A percentile compares a stretch with the other conserved stretches of the same genome.
phyloP scores from a whole-genome alignment of 176 grass and related monocot genomes.

The Aegilops sharonensis region DNA sequence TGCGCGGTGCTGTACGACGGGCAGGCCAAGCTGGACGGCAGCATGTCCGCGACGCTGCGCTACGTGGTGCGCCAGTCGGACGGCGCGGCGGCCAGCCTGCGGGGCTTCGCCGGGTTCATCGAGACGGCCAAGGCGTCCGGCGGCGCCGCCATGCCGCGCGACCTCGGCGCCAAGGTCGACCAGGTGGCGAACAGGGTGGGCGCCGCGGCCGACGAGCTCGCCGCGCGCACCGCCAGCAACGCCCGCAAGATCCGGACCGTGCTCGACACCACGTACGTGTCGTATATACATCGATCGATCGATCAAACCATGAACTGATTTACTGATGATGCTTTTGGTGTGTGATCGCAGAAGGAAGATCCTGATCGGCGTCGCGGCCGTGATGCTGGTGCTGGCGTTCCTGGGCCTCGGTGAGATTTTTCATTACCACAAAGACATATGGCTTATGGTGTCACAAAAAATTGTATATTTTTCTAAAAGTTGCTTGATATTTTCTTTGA shows the following conservation, averaged over 20 bases:
- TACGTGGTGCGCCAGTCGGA: conserved; percentile 61
- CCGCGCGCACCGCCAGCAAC: conserved; percentile 50
- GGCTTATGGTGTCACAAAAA: neutral
- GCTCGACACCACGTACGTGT: conserved; percentile 49
- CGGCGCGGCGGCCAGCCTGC: conserved; percentile 49
- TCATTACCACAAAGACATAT: neutral
- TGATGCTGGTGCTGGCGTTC: conserved; percentile 54
- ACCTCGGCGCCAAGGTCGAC: conserved; percentile 45
- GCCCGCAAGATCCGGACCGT: conserved; percentile 52
- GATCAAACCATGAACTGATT: neutral
- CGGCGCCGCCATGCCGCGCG: conserved; percentile 22
- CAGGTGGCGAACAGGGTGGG: conserved; percentile 20
- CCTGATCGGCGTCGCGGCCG: conserved; percentile 50
- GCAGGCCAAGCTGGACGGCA: conserved; percentile 57
- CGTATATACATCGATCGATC: neutral
- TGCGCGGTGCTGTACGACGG: conserved; percentile 68
- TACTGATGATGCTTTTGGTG: neutral
- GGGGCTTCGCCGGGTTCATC: conserved; percentile 49
- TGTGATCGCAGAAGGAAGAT: conserved; percentile 50
- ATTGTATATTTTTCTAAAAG: neutral
- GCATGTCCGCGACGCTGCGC: conserved; percentile 51
- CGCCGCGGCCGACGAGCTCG: conserved; percentile 41
- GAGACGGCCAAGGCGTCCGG: conserved; percentile 49
- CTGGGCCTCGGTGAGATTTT: conserved; percentile 62
- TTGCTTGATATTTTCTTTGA: neutral